Evolutionary conservation across 371 early-diverging fungal genomes (phyloP), one percentile per base, ranked within the genome.

Genomic region (Lichtheimia corymbifera): DNA sequence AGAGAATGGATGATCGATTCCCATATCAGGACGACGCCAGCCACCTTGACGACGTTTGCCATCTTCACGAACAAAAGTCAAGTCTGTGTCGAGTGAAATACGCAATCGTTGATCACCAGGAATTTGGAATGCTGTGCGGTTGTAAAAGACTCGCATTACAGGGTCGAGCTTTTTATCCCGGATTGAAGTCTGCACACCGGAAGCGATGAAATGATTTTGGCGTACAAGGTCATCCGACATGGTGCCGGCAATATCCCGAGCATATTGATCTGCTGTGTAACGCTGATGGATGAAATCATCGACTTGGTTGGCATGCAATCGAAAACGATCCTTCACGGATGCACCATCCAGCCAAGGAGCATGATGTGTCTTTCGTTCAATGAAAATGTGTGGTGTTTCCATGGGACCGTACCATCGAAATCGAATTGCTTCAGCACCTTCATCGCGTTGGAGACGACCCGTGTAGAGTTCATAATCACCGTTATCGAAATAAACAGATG

Each of bases 81-180:
- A 76, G 59, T 99, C 97, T 0, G 99, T 98, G 72, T 99, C 99
- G 3, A 99, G 85, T 6, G 96, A 94, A 40, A 99, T 89, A 61
- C 99, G 88, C 30, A 99, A 93, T 47, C 92, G 87, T 13, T 97
- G 92, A 74, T 97, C 97, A 44, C 96, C 97, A 4, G 99, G 99
- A 5, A 99, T 74, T 77, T 99, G 99, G 87, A 99, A 99, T 2
- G 99, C 99, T 14, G 96, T 97, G 70, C 99, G 90, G 72, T 97
- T 97, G 83, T 99, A 98, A 67, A 95, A 96, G 0, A 97, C 95
- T 50, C 99, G 91, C 68, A 94, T 74, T 5, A 89, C 83, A 45
- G 99, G 99, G n/a, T 79, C 73, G 22, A 99, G 80, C 5, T 84
- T 74, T 70, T 91, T 93, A 20, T 89, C 80, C 3, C 72, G 62